Conservation (phyloP, 176 grass and related monocot species). For the Carex parvula region DNA sequence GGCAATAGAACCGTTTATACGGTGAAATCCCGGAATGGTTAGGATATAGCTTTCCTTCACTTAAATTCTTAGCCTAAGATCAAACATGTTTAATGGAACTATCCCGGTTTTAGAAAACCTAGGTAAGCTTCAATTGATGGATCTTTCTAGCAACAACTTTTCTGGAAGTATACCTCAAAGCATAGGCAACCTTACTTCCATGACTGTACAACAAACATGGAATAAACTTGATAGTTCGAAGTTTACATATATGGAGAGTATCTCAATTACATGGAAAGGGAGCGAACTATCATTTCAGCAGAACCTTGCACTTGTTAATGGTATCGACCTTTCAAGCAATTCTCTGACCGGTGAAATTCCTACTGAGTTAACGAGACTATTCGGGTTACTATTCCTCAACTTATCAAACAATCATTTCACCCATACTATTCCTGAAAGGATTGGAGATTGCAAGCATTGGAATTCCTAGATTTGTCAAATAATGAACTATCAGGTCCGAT, state of each 20-base stretch:
- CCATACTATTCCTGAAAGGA: conserved; percentile 31
- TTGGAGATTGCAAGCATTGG: conserved; percentile 35
- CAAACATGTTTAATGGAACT: conserved; percentile 44
- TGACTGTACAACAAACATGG: conserved; percentile 28
- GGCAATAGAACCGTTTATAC: conserved; percentile 48
- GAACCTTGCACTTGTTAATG: conserved; percentile 41
- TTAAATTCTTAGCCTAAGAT: conserved; percentile 54
- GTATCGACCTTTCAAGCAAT: conserved; percentile 58
- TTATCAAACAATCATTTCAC: conserved; percentile 51
- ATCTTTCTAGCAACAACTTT: conserved; percentile 49
- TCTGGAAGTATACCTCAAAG: conserved; percentile 41
- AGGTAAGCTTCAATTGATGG: conserved; percentile 46
- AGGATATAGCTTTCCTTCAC: conserved; percentile 4
- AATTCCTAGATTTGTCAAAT: conserved; percentile 48
- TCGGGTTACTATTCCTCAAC: conserved; percentile 56
- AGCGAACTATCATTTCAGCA: conserved; percentile 25
- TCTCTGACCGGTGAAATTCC: conserved; percentile 42
- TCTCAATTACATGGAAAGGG: conserved; percentile 60
- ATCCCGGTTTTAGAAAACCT: conserved; percentile 47
- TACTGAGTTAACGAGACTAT: conserved; percentile 35
- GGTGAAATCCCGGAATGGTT: conserved; percentile 60
- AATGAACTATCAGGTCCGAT: conserved; percentile 49
- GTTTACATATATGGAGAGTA: conserved; percentile 50
- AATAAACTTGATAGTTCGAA: conserved; percentile 14
- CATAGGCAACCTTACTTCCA: conserved; percentile 46